Conservation (phyloP, 2,329 filamentous ascomycete genomes). For the Pyricularia pennisetigena region DNA sequence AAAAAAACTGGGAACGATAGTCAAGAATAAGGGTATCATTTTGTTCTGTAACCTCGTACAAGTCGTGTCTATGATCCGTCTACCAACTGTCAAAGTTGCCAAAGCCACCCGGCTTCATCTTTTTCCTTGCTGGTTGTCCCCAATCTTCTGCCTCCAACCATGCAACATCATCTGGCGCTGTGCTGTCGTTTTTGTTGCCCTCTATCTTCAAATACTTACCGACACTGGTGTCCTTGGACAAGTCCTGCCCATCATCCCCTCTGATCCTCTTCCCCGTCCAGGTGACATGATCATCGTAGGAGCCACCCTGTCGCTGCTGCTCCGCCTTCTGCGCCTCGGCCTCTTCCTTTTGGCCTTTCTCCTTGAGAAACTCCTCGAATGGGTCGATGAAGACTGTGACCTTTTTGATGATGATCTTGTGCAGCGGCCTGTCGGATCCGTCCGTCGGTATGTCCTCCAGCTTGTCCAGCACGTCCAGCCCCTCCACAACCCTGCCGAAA, state of each 20-base stretch:
- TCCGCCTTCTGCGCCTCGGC: constrained; percentile 49
- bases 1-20: background rate
- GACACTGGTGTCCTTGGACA: constrained; percentile 33
- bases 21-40: background rate
- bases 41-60: background rate
- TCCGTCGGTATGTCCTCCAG: constrained; percentile 74
- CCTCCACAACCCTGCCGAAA: constrained; percentile 78
- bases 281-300: constrained; percentile 81
- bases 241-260: constrained; percentile 11
- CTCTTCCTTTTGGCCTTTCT: constrained; percentile 56
- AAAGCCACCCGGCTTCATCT: constrained; percentile 70
- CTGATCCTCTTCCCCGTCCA: constrained; percentile 94
- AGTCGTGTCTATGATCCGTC: background rate
- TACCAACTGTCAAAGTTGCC: constrained; percentile 94
- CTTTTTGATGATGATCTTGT: constrained; percentile 73
- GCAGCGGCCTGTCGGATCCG: constrained; percentile 62
- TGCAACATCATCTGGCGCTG: constrained; percentile 28
- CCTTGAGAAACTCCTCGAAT: constrained; percentile 83
- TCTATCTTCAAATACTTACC: constrained; percentile 74
- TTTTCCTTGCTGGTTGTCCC: constrained; percentile 71
- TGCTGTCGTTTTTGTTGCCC: background rate
- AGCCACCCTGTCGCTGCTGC: constrained; percentile 55
- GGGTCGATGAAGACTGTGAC: constrained; percentile 86
- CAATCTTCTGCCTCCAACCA: constrained; percentile 28
- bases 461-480: constrained; percentile 57